Conservation (phyloP, 1,284 basidiomycete genomes). For the Tilletiopsis washingtonensis region DNA sequence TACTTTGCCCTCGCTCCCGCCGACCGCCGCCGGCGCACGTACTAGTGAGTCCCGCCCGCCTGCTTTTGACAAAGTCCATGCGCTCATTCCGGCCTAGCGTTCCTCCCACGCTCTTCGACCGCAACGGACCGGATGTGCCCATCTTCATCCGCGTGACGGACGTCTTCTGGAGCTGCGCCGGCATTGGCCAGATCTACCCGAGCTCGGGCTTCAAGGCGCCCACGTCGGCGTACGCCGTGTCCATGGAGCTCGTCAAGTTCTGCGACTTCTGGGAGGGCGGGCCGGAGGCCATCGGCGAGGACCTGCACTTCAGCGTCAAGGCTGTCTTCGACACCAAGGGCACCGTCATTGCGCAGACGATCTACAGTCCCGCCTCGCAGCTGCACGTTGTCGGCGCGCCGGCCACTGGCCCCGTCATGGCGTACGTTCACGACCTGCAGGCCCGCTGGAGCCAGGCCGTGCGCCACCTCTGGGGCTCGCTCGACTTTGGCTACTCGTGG, state of each 20-base stretch:
- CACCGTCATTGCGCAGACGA: conserved; percentile 39
- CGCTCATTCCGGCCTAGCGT: too few species aligned
- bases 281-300: conserved; percentile 44
- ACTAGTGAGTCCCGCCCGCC: too few species aligned
- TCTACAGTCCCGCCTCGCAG: conserved; percentile 46
- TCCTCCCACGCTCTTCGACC: conserved; percentile 44
- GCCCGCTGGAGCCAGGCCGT: conserved; percentile 45
- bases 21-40: conserved; percentile 24
- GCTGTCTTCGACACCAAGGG: conserved; percentile 43
- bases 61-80: too few species aligned
- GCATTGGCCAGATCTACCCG: conserved; percentile 42
- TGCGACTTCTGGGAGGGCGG: conserved; percentile 47
- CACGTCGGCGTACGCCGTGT: conserved; percentile 43
- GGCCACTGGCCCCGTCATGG: conserved; percentile 17
- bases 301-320: conserved; percentile 47
- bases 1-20: conserved; percentile 34
- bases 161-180: conserved; percentile 42
- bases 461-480: conserved; percentile 40
- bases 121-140: conserved; percentile 43
- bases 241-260: conserved; percentile 31
- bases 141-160: conserved; percentile 41
- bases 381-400: conserved; percentile 39
- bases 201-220: conserved; percentile 41
- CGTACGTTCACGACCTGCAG: conserved; percentile 33
- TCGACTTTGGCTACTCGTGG: conserved; percentile 31